Base-by-base conservation (phyloP, 257 asterid genomes). In the Solanum chiquidenum region DNA sequence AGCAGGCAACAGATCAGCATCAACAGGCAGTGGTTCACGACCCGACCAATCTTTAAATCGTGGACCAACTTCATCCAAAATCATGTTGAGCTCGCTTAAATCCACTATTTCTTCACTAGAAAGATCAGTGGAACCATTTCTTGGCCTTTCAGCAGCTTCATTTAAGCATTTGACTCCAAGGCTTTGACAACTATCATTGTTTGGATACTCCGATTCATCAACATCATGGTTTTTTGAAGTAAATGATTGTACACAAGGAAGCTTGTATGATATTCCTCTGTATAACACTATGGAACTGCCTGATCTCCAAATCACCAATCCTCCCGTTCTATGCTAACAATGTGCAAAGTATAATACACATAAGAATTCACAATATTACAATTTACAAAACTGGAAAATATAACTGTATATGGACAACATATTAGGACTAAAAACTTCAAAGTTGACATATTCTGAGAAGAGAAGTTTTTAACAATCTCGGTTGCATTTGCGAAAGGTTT, bases 41-140 rank as follows among this genome's bases (percentile, higher is more conserved):
- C 98, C 99, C 1, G 94, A 90, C 99, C 99, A 97, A 92, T 95
- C 98, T 76, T 87, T 74, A 90, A 93, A 95, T 89, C 99, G 90
- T 4, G 98, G 98, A 37, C 98, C 98, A 46, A 95, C 95, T 88
- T 93, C 96, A 86, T 93, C 95, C 83, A 97, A 90, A 83, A 94
- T 85, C 83, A 71, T 79, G 91, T 96, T 90, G 76, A 95, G 91
- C 94, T 95, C 95, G 79, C 89, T 88, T 35, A 95, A 91, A 85
- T 92, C 92, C 89, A 69, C 79, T 64, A 92, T 92, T 87, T 97
- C 98, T 90, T 93, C 89, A 62, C 88, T 86, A 40, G 98, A 91
- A 84, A 89, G 87, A 88, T 87, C 90, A 55, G 88, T 90, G 77
- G 49, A 87, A 68, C 71, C 79, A 34, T 86, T 12, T 74, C 52